Evolutionary conservation across 2,329 filamentous ascomycete species (phyloP).

Genomic region (Aureobasidium sp.): DNA sequence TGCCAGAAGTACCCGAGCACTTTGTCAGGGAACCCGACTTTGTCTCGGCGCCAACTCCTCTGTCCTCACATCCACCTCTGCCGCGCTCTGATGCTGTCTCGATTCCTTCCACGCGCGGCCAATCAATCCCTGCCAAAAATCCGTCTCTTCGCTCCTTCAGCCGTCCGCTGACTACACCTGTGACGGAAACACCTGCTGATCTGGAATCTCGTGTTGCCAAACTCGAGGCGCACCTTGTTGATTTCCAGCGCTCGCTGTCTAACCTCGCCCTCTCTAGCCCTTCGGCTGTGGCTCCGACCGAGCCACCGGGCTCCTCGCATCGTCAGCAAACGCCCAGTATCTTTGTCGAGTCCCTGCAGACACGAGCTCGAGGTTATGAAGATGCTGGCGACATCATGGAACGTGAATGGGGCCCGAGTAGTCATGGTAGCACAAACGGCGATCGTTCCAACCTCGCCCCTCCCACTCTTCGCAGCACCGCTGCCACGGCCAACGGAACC

Average conservation of each 20-base stretch:
- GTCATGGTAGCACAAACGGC: not conserved
- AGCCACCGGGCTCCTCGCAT: slow-evolving; percentile 12
- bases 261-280: slow-evolving; percentile 25
- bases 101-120: not conserved
- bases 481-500: slow-evolving; percentile 19
- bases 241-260: slow-evolving; percentile 29
- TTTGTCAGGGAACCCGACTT: not conserved
- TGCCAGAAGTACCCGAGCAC: not conserved
- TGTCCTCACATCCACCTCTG: slow-evolving; percentile 1
- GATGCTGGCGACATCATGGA: slow-evolving; percentile 15
- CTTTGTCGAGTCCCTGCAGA: slow-evolving; percentile 27
- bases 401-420: slow-evolving; percentile 11
- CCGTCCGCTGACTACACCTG: slow-evolving; percentile 14
- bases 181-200: slow-evolving; percentile 22
- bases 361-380: slow-evolving; percentile 19
- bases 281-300: slow-evolving; percentile 19
- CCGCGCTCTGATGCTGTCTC: not conserved
- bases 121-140: not conserved
- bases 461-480: not conserved
- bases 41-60: not conserved
- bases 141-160: not conserved
- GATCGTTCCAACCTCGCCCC: not conserved
- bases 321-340: slow-evolving; percentile 28
- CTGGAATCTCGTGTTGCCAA: slow-evolving; percentile 30
- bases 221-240: slow-evolving; percentile 28